phyloP scores from a whole-genome alignment of 2,329 filamentous ascomycete genomes.

The Penicillium janthinellum region DNA sequence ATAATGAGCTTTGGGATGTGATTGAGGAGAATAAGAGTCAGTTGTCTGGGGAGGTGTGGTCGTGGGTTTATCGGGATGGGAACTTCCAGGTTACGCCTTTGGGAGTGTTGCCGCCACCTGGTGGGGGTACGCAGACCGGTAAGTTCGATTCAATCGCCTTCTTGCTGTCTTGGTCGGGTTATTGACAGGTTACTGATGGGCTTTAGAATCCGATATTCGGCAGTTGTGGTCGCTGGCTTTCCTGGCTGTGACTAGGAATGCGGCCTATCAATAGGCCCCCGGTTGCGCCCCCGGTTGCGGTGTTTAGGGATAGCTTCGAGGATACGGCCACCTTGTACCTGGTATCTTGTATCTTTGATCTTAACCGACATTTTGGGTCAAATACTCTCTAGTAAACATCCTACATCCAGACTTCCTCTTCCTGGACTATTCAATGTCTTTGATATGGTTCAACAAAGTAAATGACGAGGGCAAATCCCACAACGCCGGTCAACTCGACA shows the following conservation, averaged over 20 bases:
- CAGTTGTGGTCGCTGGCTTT: conserved; percentile 23
- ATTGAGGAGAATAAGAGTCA: conserved; percentile 59
- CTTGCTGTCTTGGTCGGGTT: no score
- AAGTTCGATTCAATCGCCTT: conserved; percentile 8
- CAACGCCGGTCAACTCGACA: conserved; percentile 6
- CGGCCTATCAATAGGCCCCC: conserved; percentile 5
- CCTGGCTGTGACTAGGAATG: conserved; percentile 18
- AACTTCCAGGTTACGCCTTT: conserved; percentile 54
- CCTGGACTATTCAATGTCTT: no score
- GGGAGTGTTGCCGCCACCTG: conserved; percentile 53
- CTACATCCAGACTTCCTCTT: no score
- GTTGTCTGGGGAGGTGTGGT: conserved; percentile 64
- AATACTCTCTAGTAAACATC: no score
- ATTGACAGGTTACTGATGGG: background rate
- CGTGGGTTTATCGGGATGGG: conserved; percentile 57
- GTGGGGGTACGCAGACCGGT: conserved; percentile 42
- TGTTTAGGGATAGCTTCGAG: no score
- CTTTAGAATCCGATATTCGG: conserved; percentile 21
- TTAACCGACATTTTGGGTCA: no score
- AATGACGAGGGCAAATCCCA: background rate
- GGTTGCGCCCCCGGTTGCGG: no score
- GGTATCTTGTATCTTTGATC: no score
- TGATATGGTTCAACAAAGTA: no score
- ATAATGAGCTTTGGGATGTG: conserved; percentile 62
- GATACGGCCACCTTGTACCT: no score